Evolutionary conservation across 306 rosid genomes (phyloP).

Genomic region (Biancaea sappan): DNA sequence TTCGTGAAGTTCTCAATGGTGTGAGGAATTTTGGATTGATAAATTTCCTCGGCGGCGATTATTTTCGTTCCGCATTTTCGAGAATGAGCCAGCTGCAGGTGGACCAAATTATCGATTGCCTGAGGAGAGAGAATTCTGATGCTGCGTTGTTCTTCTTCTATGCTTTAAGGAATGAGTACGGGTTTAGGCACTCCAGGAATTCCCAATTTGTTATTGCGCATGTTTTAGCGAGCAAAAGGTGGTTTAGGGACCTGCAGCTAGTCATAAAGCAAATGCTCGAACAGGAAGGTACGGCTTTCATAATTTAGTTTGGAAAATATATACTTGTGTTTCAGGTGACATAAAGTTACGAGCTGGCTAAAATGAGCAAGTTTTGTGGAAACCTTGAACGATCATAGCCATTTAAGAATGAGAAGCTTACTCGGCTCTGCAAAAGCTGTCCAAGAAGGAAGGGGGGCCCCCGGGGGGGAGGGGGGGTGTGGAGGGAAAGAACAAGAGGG

Average conservation of each 20-base stretch:
- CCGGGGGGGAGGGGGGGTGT: not conserved
- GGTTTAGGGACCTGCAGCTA: not conserved
- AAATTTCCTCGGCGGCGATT: not conserved
- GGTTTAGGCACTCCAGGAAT: constrained; percentile 6
- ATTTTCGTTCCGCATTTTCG: not conserved
- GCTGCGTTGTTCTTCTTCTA: constrained; percentile 1
- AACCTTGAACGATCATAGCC: not conserved
- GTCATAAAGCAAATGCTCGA: not conserved
- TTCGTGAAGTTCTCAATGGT: not conserved
- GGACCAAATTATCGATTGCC: constrained; percentile 6
- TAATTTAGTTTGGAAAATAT: not conserved
- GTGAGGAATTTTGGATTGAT: not conserved
- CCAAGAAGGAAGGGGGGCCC: not conserved
- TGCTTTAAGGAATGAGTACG: constrained; percentile 12
- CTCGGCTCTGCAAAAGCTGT: not conserved
- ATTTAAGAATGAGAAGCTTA: not conserved
- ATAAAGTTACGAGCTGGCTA: not conserved
- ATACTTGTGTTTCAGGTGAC: not conserved
- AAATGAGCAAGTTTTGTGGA: not conserved
- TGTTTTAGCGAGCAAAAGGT: not conserved
- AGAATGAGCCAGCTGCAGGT: not conserved
- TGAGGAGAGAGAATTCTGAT: constrained; percentile 5
- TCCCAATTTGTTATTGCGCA: constrained; percentile 17
- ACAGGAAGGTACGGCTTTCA: constrained; percentile 5
- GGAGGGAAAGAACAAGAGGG: not conserved